Evolutionary conservation across 1,284 basidiomycete genomes (phyloP), one percentile per base, ranked within the genome.

Genomic region (Caloboletus inedulis): DNA sequence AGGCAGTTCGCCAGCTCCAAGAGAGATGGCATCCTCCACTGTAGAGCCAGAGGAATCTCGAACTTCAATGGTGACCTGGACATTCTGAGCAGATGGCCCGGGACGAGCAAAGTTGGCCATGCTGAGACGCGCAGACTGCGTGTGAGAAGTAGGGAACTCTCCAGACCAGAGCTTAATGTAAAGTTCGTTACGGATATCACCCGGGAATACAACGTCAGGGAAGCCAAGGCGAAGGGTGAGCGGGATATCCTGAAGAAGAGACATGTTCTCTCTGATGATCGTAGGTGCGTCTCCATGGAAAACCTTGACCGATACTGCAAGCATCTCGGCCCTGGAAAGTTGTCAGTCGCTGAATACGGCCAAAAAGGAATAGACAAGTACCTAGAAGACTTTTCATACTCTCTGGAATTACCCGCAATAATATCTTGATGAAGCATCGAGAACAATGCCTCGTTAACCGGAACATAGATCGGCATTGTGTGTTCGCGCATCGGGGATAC

Each of bases 361-460:
- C 40, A 35, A 40, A 35, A 36, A 3, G 14, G 36, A 19, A 51
- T 43, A 46, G 42, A 13, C 40, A 64, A 79, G 53, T 62, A 91
- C 89, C 91, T 83, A 0, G 87, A 65, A 2, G 90, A 91, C 64
- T 91, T 93, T 63, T 92, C 90, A 61, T 85, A 94, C 61, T 94
- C 90, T 64, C 85, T 87, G 14, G 73, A 76, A 53, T 91, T 87
- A 54, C 82, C 82, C 18, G 84, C 84, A 57, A 98, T 91, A 67
- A 99, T 91, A 68, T 94, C 94, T 70, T 98, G 93, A 70, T 98
- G 96, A 39, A 98, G 77, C 73, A 90, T 96, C 7, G 92, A 92
- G 68, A 97, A 98, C 18, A 85, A 80, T 2, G 84, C 80, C 68
- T 98, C 96, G 62, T 90, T 90, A 8, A 78, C 78, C 0, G 96